These are phyloP conservation scores for Hypoxylon crocopeplum DNA, from an alignment of 495 filamentous ascomycete species.

Conservation along the genomic window DNA sequence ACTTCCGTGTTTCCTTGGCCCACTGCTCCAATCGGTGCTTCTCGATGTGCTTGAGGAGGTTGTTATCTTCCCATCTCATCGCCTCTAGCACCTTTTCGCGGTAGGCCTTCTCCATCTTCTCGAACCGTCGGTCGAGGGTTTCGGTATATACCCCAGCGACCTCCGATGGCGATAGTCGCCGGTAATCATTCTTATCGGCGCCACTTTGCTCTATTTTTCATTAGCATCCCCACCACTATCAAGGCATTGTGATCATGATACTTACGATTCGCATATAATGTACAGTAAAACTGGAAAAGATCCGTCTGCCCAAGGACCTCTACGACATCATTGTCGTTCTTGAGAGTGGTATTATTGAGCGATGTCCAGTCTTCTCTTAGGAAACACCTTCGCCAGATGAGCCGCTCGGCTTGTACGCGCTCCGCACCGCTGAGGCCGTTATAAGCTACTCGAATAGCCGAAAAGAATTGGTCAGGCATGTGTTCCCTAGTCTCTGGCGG, in stretches of 20 bases:
- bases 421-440: constrained; percentile 60
- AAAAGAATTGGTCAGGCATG: constrained; percentile 66
- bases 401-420: constrained; percentile 63
- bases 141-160: constrained; percentile 60
- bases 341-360: constrained; percentile 62
- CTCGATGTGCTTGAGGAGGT: constrained; percentile 60
- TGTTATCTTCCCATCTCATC: constrained; percentile 63
- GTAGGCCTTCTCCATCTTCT: constrained; percentile 50
- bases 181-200: constrained; percentile 23
- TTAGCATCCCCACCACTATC: constrained; percentile 11
- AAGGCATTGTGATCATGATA: constrained; percentile 6
- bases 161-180: constrained; percentile 54
- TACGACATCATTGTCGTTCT: constrained; percentile 56
- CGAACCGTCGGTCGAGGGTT: constrained; percentile 61
- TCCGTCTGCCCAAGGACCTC: constrained; percentile 55
- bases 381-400: constrained; percentile 86
- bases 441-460: constrained; percentile 72
- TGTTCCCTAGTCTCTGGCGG: constrained; percentile 46
- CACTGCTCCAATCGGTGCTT: constrained; percentile 66
- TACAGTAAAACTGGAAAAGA: constrained; percentile 57
- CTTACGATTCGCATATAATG: constrained; percentile 53
- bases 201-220: constrained; percentile 31
- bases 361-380: constrained; percentile 78
- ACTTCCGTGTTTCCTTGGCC: constrained; percentile 59
- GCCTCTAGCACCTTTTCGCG: constrained; percentile 57